phyloP scores from a whole-genome alignment of 2,329 filamentous ascomycete species.

The Ophiognomonia clavigignenti-juglandacearum region DNA sequence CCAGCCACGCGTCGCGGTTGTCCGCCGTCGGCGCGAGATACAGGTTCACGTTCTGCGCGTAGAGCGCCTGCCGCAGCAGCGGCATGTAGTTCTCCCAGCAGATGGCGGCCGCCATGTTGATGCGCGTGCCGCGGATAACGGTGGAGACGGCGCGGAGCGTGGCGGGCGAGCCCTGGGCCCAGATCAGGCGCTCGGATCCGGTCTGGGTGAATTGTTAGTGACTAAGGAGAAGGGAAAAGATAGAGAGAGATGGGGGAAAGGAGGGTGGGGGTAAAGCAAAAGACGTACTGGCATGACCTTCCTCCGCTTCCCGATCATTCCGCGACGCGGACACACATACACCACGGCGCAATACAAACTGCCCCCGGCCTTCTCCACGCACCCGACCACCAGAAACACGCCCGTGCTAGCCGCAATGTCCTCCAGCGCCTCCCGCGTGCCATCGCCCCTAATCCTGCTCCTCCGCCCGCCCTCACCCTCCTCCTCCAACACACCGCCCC shows the following conservation, averaged over 20 bases:
- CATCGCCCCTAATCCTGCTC: constrained; percentile 33
- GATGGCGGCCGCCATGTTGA: constrained; percentile 82
- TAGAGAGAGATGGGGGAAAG: no score
- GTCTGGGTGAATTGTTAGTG: no score
- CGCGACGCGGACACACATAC: constrained; percentile 72
- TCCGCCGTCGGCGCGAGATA: constrained; percentile 91
- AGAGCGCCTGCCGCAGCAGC: constrained; percentile 74
- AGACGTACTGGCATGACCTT: constrained; percentile 80
- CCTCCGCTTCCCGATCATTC: constrained; percentile 76
- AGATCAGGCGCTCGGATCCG: constrained; percentile 75
- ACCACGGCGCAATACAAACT: constrained; percentile 80
- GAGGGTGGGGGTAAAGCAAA: no score
- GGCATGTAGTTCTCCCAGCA: constrained; percentile 99
- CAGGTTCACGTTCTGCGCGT: constrained; percentile 85
- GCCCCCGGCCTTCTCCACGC: constrained; percentile 76
- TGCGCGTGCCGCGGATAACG: constrained; percentile 68
- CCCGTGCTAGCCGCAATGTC: constrained; percentile 69
- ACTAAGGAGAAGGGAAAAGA: no score
- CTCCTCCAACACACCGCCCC: constrained; percentile 22
- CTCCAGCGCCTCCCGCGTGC: constrained; percentile 77
- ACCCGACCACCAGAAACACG: constrained; percentile 75
- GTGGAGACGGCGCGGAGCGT: constrained; percentile 78
- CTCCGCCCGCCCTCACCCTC: no score
- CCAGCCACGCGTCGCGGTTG: constrained; percentile 73
- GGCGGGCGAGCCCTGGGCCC: constrained; percentile 78